Evolutionary conservation across 441 rosid species (phyloP).

Genomic region (Populus trichocarpa): DNA sequence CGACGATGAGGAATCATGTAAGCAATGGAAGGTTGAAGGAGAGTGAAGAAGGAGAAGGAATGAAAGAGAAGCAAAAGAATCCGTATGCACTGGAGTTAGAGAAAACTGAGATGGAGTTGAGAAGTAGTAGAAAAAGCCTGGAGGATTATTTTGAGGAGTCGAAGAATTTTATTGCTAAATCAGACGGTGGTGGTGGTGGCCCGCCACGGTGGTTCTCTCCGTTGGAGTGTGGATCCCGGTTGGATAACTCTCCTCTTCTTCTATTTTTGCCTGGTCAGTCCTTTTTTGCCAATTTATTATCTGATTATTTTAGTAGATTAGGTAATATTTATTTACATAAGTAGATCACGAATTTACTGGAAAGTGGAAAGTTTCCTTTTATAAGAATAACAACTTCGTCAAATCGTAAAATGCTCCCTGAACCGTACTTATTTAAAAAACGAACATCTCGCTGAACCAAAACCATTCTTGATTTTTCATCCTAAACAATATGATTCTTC

Average conservation of each 20-base stretch:
- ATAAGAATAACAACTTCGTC: no score
- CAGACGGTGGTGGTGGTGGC: constrained; percentile 37
- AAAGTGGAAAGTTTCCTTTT: no score
- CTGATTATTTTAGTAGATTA: no score
- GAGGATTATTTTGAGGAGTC: constrained; percentile 49
- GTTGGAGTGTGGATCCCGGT: constrained; percentile 44
- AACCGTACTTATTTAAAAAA: no score
- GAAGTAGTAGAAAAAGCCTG: constrained; percentile 28
- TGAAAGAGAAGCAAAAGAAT: background rate
- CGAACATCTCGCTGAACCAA: no score
- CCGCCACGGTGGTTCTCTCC: constrained; percentile 93
- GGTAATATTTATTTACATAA: no score
- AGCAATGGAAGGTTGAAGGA: constrained; percentile 6
- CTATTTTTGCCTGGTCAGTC: constrained; percentile 63
- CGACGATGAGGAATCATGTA: background rate
- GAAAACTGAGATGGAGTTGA: constrained; percentile 17
- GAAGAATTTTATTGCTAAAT: constrained; percentile 31
- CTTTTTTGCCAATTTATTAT: background rate
- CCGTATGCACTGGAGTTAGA: background rate
- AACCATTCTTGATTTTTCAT: no score
- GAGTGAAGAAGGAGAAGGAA: background rate
- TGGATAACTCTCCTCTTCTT: constrained; percentile 59
- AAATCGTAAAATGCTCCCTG: no score
- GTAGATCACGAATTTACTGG: no score
- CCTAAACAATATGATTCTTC: no score